phyloP scores from a whole-genome alignment of 148 eudicot genomes.

The Cornus florida region DNA sequence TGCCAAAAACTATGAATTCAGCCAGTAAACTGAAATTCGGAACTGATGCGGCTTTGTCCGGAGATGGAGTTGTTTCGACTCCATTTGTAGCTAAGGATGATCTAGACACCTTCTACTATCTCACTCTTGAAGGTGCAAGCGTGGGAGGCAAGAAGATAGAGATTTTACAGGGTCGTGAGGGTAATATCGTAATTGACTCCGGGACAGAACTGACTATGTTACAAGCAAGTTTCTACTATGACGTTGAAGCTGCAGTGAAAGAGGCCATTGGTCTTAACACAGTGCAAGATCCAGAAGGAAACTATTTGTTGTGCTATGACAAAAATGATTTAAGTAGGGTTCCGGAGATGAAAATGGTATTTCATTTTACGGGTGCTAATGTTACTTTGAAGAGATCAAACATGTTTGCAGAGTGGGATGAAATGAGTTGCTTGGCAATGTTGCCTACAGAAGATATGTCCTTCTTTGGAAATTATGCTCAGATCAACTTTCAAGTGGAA shows the following conservation, averaged over 20 bases:
- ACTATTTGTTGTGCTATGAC: slow-evolving; percentile 28
- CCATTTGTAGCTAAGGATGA: neutral
- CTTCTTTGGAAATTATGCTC: slow-evolving; percentile 37
- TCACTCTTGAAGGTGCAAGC: slow-evolving; percentile 27
- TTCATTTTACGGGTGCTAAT: slow-evolving; percentile 33
- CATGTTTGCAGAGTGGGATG: slow-evolving; percentile 10
- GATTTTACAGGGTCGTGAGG: neutral
- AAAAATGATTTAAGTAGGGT: neutral
- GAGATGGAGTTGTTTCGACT: slow-evolving; percentile 16
- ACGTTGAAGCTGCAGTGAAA: slow-evolving; percentile 22
- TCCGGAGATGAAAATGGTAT: slow-evolving; percentile 20
- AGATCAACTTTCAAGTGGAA: slow-evolving; percentile 29
- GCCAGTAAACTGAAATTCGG: slow-evolving; percentile 41
- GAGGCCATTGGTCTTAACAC: slow-evolving; percentile 19
- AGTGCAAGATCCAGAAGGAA: slow-evolving; percentile 1
- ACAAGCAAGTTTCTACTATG: slow-evolving; percentile 19
- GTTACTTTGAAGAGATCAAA: slow-evolving; percentile 16
- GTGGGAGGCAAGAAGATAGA: slow-evolving; percentile 19
- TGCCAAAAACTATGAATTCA: neutral
- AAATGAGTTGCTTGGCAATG: slow-evolving; percentile 27
- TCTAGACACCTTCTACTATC: slow-evolving; percentile 18
- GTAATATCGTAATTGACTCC: slow-evolving; percentile 38
- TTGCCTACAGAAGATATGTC: neutral
- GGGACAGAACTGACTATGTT: slow-evolving; percentile 37
- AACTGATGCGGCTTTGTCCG: neutral